Evolutionary conservation across 1,284 basidiomycete genomes (phyloP), one percentile per base, ranked within the genome.

Genomic region (Cutaneotrichosporon sp.): DNA sequence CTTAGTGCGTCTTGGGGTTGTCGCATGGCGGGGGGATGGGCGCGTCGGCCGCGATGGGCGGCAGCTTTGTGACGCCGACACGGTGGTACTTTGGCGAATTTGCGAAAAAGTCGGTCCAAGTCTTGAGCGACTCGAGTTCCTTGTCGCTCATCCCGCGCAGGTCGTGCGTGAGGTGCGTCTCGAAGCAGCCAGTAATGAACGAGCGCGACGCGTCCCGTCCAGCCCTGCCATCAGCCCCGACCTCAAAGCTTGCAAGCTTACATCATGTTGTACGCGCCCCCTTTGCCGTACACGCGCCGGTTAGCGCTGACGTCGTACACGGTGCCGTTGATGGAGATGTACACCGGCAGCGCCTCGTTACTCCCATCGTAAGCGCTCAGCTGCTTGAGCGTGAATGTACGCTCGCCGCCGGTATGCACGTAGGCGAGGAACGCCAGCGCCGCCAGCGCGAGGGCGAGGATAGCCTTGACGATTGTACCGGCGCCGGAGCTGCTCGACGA

Each of bases 101-200:
- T 2, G 78, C 73, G 66, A 91, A 97, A 78, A 93, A 97, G 35
- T 81, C 78, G 74, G 90, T 90, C 92, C 92, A 97, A 63, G 90
- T 83, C 41, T 81, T 70, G 18, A 96, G 76, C 50, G 86, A 77
- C 88, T 93, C 75, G 60, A 87, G 70, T 72, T 97, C 87, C 55
- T 79, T 74, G 51, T 86, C 82, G 36, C 77, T 80, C 60, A 97
- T 74, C 12, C 87, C 93, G 56, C 92, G 83, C 54, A 87, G 77
- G 76, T 97, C 92, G 76, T 96, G 87, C 36, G 91, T 97, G 43
- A 84, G 81, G 74, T 97, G 92, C 8, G 72, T 74, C 66, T 84
- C 80, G 78, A 97, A 96, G 73, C 92, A 97, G 5, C 91, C 91
- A 1, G 93, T 97, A 33, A 83, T 88, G 74, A 89, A 97, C 0